Base-by-base conservation (phyloP, 2,329 filamentous ascomycete genomes). In the Biscogniauxia mediterranea region DNA sequence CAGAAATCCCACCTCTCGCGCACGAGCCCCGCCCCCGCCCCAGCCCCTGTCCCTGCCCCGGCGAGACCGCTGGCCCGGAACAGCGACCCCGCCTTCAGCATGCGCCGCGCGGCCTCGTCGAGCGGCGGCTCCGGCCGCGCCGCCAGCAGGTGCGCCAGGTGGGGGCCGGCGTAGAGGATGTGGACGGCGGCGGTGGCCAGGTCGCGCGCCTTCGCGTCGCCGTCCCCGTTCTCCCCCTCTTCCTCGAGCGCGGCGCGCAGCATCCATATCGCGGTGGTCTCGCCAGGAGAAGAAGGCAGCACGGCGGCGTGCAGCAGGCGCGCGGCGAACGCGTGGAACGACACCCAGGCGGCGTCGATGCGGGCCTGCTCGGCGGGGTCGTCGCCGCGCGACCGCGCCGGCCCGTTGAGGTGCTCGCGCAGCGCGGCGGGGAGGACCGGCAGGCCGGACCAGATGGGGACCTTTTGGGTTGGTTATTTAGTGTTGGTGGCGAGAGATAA, bases 271-370 rank as follows among this genome's bases (percentile, higher is more conserved):
- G 65, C 62, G 8, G 66, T 65, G 21, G 62, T 68, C 1, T 56
- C 23, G 23, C 23, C 51, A 6, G 3, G 3, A 6, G 28, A 6
- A 3, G 59, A 60, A n/a, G 61, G 51, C 0, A 64, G 56, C 11
- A 72, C 59, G 1, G 66, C 70, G 15, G 68, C 68, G 38, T 66
- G 66, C 2, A 69, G 57, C 5, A 73, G 64, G 19, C 62, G 64
- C 11, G 72, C 71, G 1, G 64, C 61, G 61, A 74, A 72, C 15
- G 72, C 70, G 55, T 73, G 70, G 51, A 72, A 69, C 1, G 68
- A 68, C 13, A 73, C 51, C 62, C 66, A 68, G 1, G 60, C 55
- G 1, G 26, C 26, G 5, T 58, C 56, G 8, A 64, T 55, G 20
- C 52, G 32, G 2, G 56, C 56, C 9, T 64, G 61, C 19, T 64